Percentiles rank a stretch among this genome's conserved stretches.
Evolutionary conservation across 2,329 filamentous ascomycete species (phyloP).

Genomic region (Aspergillus sp.): DNA sequence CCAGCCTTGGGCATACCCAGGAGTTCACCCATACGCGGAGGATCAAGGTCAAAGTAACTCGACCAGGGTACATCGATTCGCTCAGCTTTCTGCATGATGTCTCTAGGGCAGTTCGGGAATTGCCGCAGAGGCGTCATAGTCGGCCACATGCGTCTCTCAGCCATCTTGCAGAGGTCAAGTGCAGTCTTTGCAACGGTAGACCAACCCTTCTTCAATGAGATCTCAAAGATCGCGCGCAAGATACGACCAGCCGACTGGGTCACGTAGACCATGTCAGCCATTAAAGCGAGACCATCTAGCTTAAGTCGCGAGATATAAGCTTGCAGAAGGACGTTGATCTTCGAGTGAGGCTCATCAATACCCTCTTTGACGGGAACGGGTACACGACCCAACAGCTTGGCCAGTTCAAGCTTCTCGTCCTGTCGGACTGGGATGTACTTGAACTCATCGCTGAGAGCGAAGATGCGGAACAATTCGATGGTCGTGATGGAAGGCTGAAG

Average conservation of each 20-base stretch:
- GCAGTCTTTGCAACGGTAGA: constrained; percentile 88
- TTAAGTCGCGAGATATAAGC: constrained; percentile 95
- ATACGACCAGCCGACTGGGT: constrained; percentile 98
- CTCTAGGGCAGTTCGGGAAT: constrained; percentile 76
- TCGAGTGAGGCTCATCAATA: constrained; percentile 93
- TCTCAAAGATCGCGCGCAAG: constrained; percentile 91
- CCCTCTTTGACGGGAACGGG: constrained; percentile 97
- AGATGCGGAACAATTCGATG: constrained; percentile 95
- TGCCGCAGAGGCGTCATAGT: constrained; percentile 96
- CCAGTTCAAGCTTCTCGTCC: constrained; percentile 94
- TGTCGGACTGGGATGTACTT: constrained; percentile 98
- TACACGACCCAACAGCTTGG: constrained; percentile 83
- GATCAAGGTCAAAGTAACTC: constrained; percentile 93
- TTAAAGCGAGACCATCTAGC: constrained; percentile 87
- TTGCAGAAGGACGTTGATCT: constrained; percentile 96
- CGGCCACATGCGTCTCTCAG: constrained; percentile 99
- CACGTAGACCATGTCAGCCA: constrained; percentile 98
- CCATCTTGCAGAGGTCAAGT: constrained; percentile 96
- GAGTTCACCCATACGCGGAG: constrained; percentile 92
- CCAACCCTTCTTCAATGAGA: constrained; percentile 96
- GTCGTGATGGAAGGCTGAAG: constrained; percentile 89
- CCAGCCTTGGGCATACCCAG: constrained; percentile 87
- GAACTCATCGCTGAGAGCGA: constrained; percentile 94
- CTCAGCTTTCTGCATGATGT: constrained; percentile 89
- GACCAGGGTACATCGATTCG: constrained; percentile 91